Evolutionary conservation across 345 rosid genomes (phyloP).

Genomic region (Gossypium sturtianum): DNA sequence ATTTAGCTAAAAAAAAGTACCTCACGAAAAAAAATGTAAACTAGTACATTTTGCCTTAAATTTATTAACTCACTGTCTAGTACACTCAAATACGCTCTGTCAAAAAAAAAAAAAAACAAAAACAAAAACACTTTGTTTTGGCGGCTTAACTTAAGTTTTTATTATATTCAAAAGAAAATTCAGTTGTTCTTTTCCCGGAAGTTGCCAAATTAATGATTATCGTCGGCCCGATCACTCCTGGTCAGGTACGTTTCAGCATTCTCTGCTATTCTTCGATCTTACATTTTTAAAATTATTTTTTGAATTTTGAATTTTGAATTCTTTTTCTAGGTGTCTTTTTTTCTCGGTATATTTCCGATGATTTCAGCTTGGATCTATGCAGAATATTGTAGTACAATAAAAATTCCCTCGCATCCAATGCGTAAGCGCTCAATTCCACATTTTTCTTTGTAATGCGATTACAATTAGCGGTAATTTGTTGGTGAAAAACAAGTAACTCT

Average conservation of each 20-base stretch:
- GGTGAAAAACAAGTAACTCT: background rate
- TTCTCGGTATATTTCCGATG: slow-evolving; percentile 61
- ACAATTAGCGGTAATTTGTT: background rate
- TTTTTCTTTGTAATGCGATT: background rate
- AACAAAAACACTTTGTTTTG: background rate
- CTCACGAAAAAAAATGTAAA: too few species aligned
- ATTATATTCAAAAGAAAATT: too few species aligned
- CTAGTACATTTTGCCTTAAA: too few species aligned
- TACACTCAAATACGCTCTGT: too few species aligned
- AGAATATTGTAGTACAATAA: slow-evolving; percentile 66
- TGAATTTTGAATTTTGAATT: background rate
- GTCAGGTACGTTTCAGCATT: slow-evolving; percentile 48
- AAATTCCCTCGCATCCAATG: slow-evolving; percentile 42
- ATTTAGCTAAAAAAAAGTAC: too few species aligned
- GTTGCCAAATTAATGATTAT: slow-evolving; percentile 35
- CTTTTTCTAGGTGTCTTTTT: slow-evolving; percentile 57
- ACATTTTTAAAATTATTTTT: background rate
- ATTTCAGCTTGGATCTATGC: slow-evolving; percentile 76
- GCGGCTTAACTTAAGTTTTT: background rate
- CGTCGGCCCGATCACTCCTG: slow-evolving; percentile 53
- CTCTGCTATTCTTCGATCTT: slow-evolving; percentile 10
- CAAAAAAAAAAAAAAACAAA: too few species aligned
- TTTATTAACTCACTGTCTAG: too few species aligned
- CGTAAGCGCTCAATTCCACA: slow-evolving; percentile 36
- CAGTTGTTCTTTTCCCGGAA: background rate